A percentile compares a stretch with the other conserved stretches of the same genome.
Conservation (phyloP, 345 rosid genomes). For the Garcia nutans region DNA sequence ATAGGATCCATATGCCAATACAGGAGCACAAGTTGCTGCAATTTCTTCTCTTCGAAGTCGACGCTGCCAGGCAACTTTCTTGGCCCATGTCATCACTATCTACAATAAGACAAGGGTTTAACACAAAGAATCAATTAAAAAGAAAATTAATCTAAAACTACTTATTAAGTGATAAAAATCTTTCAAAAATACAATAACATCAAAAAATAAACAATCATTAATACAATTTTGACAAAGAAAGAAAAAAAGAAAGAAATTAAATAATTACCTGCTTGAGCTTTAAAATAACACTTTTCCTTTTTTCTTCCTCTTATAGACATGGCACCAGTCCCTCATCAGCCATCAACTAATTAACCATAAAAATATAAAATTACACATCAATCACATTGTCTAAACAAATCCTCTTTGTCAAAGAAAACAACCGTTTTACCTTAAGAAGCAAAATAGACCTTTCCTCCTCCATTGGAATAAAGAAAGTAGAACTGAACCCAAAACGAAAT, state of each 20-base stretch:
- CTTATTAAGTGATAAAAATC: background rate
- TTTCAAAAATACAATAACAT: too few species aligned
- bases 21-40: slow-evolving; percentile 39
- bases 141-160: background rate
- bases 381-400: background rate
- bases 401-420: background rate
- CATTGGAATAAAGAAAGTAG: slow-evolving; percentile 23
- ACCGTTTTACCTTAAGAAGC: slow-evolving; percentile 45
- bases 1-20: slow-evolving; percentile 57
- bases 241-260: background rate
- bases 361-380: background rate
- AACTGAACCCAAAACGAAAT: slow-evolving; percentile 11
- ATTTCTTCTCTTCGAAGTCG: slow-evolving; percentile 39
- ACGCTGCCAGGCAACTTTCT: slow-evolving; percentile 55
- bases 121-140: background rate
- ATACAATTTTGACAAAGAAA: too few species aligned
- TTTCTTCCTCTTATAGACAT: slow-evolving; percentile 42
- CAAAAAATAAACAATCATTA: background rate
- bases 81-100: slow-evolving; percentile 48
- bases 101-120: slow-evolving; percentile 17
- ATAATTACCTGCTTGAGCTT: slow-evolving; percentile 37
- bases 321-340: slow-evolving; percentile 45
- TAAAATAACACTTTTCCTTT: slow-evolving; percentile 38
- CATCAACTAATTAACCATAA: slow-evolving; percentile 32
- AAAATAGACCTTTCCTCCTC: slow-evolving; percentile 46